Conservation (phyloP, 495 filamentous ascomycete genomes). For the Hypoxylon perforatum region DNA sequence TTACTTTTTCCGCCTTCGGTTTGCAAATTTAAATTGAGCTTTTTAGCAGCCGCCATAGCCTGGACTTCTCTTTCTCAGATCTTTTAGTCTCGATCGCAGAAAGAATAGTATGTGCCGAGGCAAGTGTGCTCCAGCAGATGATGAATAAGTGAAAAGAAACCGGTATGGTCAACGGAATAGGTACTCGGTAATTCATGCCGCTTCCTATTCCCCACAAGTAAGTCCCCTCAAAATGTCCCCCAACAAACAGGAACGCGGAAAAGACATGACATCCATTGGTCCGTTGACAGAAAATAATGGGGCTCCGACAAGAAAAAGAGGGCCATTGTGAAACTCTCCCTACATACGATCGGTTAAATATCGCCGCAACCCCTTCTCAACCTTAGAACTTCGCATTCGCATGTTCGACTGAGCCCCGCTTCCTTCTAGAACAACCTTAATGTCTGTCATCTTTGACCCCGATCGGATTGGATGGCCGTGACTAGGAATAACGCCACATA, state of each 20-base stretch:
- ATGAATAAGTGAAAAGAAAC: not conserved
- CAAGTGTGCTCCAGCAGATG: not conserved
- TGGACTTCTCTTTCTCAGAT: not conserved
- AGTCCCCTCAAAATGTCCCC: constrained; percentile 14
- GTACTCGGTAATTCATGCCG: not conserved
- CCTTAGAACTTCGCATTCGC: not conserved
- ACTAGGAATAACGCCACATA: constrained; percentile 24
- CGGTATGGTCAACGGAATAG: too few relatives aligned
- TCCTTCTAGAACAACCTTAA: constrained; percentile 42
- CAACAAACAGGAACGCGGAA: constrained; percentile 29
- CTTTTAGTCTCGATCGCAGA: not conserved
- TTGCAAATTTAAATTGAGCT: not conserved
- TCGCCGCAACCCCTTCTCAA: not conserved
- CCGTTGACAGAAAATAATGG: constrained; percentile 1
- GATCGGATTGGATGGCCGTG: constrained; percentile 10
- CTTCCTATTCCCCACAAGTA: constrained; percentile 21
- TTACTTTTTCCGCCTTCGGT: not conserved
- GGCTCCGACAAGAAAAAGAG: constrained; percentile 17
- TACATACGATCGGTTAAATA: constrained; percentile 18
- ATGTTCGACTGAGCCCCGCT: constrained; percentile 6
- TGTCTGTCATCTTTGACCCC: not conserved
- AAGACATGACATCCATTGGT: constrained; percentile 21
- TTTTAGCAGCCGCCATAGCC: not conserved
- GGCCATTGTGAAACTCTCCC: constrained; percentile 22
- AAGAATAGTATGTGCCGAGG: constrained; percentile 5